Evolutionary conservation across 1,139 yeast species (phyloP).

Genomic region (Geotrichum reessii): DNA sequence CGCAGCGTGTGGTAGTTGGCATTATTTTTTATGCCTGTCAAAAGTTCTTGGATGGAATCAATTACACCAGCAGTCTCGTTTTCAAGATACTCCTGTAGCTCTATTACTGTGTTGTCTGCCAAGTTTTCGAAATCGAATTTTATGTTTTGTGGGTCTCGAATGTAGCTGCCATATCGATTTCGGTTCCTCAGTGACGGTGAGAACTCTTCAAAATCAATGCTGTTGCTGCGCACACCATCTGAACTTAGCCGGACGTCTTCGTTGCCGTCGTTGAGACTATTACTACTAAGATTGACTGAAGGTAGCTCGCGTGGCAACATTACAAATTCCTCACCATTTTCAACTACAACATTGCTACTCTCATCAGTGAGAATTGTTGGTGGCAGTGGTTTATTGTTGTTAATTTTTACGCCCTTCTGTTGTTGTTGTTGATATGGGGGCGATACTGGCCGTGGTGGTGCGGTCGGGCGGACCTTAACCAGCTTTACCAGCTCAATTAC

Average conservation of each 20-base stretch:
- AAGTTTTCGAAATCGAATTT: constrained; percentile 1
- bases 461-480: constrained; percentile 43
- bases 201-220: background rate
- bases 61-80: constrained; percentile 93
- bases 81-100: constrained; percentile 78
- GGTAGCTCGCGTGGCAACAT: background rate
- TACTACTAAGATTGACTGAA: background rate
- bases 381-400: background rate
- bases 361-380: background rate
- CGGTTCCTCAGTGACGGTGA: background rate
- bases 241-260: background rate
- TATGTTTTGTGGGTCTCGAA: constrained; percentile 1
- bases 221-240: background rate
- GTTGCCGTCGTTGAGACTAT: background rate
- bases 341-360: background rate
- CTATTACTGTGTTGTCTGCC: constrained; percentile 56
- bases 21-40: constrained; percentile 45
- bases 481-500: constrained; percentile 62
- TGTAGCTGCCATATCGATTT: constrained; percentile 1
- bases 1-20: constrained; percentile 72
- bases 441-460: background rate
- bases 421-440: background rate
- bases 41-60: constrained; percentile 75
- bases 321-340: background rate
- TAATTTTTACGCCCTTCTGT: background rate